These are phyloP conservation scores for Komagataella kurtzmanii DNA, from an alignment of 805 yeast species.

Conservation along the genomic window DNA sequence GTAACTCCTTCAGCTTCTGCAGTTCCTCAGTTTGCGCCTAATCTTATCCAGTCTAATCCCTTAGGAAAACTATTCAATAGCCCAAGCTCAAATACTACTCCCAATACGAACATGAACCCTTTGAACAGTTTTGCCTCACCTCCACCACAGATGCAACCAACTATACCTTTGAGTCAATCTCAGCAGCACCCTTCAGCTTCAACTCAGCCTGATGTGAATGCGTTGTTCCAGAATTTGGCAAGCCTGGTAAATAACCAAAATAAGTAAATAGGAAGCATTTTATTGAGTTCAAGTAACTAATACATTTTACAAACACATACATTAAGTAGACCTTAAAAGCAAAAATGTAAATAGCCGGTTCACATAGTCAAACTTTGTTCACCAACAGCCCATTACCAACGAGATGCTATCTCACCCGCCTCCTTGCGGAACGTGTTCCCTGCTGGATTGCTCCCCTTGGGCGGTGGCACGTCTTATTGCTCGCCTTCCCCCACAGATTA, in stretches of 20 bases:
- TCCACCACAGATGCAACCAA: slow-evolving; percentile 12
- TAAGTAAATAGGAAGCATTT: not conserved
- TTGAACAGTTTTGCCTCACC: slow-evolving; percentile 3
- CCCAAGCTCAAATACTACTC: slow-evolving; percentile 3
- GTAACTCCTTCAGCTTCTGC: slow-evolving; percentile 1
- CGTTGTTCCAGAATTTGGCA: slow-evolving; percentile 21
- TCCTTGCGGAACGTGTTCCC: not conserved
- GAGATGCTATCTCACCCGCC: not conserved
- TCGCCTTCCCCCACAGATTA: not conserved
- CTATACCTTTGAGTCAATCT: slow-evolving; percentile 20
- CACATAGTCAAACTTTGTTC: not conserved
- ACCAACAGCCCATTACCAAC: not conserved
- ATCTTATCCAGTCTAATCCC: slow-evolving; percentile 4
- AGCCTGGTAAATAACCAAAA: slow-evolving; percentile 19
- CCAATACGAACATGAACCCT: slow-evolving; percentile 4
- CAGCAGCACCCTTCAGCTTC: slow-evolving; percentile 9
- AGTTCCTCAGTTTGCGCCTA: slow-evolving; percentile 7
- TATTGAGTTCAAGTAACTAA: too few species aligned
- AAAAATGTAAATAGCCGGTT: not conserved
- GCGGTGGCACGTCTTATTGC: not conserved
- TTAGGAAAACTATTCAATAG: slow-evolving; percentile 7
- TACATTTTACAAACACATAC: too few species aligned
- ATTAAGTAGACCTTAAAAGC: not conserved
- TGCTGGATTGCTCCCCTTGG: not conserved
- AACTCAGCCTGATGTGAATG: slow-evolving; percentile 17